phyloP scores from a whole-genome alignment of 2,329 filamentous ascomycete genomes.

The Talaromyces sp. region DNA sequence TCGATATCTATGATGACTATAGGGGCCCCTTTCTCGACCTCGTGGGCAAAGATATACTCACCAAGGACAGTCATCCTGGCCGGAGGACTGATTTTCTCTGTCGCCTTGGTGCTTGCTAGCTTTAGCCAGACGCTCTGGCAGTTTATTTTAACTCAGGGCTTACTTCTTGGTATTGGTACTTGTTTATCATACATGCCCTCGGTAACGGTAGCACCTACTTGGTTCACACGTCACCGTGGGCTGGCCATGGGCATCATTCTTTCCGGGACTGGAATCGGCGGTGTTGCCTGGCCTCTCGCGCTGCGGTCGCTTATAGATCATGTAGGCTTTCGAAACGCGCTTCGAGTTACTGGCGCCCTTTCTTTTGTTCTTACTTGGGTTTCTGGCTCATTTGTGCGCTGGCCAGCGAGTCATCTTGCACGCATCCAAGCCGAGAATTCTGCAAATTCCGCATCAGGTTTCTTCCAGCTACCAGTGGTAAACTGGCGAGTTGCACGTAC shows the following conservation, averaged over 20 bases:
- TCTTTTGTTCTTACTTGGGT: slow-evolving; percentile 25
- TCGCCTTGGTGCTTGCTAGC: slow-evolving; percentile 26
- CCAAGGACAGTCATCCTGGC: slow-evolving; percentile 25
- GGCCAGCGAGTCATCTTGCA: slow-evolving; percentile 17
- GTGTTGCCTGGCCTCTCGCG: slow-evolving; percentile 32
- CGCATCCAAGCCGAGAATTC: slow-evolving; percentile 12
- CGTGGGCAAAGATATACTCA: slow-evolving; percentile 30
- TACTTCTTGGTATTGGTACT: slow-evolving; percentile 33
- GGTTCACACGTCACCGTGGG: slow-evolving; percentile 31
- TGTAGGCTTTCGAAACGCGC: slow-evolving; percentile 34
- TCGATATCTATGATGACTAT: slow-evolving; percentile 33
- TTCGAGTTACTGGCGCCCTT: slow-evolving; percentile 30
- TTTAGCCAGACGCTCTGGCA: slow-evolving; percentile 31
- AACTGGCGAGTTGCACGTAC: slow-evolving; percentile 30
- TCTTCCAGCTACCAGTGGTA: slow-evolving; percentile 24
- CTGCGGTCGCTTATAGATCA: slow-evolving; percentile 24
- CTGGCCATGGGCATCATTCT: slow-evolving; percentile 37
- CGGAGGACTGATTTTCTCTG: slow-evolving; percentile 25
- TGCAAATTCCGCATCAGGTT: slow-evolving; percentile 3
- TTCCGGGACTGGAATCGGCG: slow-evolving; percentile 35
- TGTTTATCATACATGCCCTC: slow-evolving; percentile 35
- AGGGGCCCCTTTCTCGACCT: slow-evolving; percentile 29
- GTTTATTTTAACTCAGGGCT: slow-evolving; percentile 29
- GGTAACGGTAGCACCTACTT: slow-evolving; percentile 34
- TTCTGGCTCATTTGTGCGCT: slow-evolving; percentile 22